Evolutionary conservation across 2,329 filamentous ascomycete genomes (phyloP).

Genomic region (Cladophialophora immunda): DNA sequence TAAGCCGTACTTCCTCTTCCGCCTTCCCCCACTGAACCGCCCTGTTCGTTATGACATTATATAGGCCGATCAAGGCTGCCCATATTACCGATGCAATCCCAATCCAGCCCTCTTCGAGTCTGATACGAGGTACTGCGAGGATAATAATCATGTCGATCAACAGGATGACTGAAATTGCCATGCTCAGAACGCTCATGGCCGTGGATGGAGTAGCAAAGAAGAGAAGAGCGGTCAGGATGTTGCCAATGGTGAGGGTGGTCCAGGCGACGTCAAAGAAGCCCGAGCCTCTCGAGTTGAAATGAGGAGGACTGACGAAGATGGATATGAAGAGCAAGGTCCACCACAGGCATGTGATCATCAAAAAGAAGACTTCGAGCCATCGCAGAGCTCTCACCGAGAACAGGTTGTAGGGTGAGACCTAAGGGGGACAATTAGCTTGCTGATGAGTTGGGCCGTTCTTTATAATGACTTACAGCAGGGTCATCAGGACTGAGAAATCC

Average conservation of each 20-base stretch:
- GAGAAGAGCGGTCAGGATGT: constrained; percentile 77
- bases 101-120: constrained; percentile 88
- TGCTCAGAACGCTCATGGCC: constrained; percentile 76
- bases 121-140: constrained; percentile 74
- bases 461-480: constrained; percentile 69
- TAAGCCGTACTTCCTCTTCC: constrained; percentile 91
- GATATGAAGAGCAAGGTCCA: constrained; percentile 90
- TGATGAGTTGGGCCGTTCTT: background rate
- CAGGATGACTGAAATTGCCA: constrained; percentile 72
- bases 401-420: constrained; percentile 89
- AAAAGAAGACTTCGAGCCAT: constrained; percentile 78
- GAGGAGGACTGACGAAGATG: constrained; percentile 87
- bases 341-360: constrained; percentile 83
- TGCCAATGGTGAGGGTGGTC: constrained; percentile 77
- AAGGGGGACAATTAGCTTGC: constrained; percentile 1
- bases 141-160: constrained; percentile 82
- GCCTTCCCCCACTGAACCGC: constrained; percentile 90
- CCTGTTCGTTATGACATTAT: constrained; percentile 80
- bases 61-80: constrained; percentile 80
- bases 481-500: constrained; percentile 80
- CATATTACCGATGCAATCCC: constrained; percentile 86
- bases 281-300: constrained; percentile 85
- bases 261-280: constrained; percentile 91
- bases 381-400: constrained; percentile 86
- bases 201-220: constrained; percentile 90